Base-by-base conservation (phyloP, 2,329 filamentous ascomycete species). In the Aspergillus viridinutans region DNA sequence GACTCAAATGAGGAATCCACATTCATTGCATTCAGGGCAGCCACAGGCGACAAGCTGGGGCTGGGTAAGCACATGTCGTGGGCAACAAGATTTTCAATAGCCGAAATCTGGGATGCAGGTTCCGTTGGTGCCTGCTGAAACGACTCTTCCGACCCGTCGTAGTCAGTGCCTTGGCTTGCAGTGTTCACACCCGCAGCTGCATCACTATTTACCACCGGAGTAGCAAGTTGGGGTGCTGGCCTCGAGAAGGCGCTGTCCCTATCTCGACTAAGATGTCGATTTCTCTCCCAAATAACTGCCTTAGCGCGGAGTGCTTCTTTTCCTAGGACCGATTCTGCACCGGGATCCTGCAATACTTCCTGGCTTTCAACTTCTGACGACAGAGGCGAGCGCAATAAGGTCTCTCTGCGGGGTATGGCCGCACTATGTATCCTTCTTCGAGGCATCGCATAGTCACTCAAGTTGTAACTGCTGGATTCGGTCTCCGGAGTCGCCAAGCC, bases 11-110 rank as follows among this genome's bases (percentile, higher is more conserved):
- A 75, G n/a, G 72, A 75, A 49, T 76, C 76, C 55, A 67, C 68
- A 54, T 76, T 71, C 50, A 75, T 65, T 69, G 69, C 81, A 81
- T 64, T 93, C 89, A 65, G 90, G 58, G 95, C 84, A 5, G 93
- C 95, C 42, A 88, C 85, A 3, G 94, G 94, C 26, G 94, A 99
- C 56, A 99, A 78, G 68, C 94, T 92, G 35, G 94, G 94, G 72
- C 94, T 99, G 53, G 94, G 94, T 60, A 99, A 81, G 74, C 91
- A 97, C 62, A 90, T 91, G 78, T 97, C 93, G 71, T 94, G 90
- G 42, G 88, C 86, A 56, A 86, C 85, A 54, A 88, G 82, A 49
- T 86, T 88, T 67, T 92, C 87, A 51, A 92, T 80, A 50, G 76
- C 76, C 38, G 77, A 77, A 10, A 82, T 77, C 45, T 69, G 70